phyloP scores from a whole-genome alignment of 331 rosid genomes.

The Acacia concinna region DNA sequence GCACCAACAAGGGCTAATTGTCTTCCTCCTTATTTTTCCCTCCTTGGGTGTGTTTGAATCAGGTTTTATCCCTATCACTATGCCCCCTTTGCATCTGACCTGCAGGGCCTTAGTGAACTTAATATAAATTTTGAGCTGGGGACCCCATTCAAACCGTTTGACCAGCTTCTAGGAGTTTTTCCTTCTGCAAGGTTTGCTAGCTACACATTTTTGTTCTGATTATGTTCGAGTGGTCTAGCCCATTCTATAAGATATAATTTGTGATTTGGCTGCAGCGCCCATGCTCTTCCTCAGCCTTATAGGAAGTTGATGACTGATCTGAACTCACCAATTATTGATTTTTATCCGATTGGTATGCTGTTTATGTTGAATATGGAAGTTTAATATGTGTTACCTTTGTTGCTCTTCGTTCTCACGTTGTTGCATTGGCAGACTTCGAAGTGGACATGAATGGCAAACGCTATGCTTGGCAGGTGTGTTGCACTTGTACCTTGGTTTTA shows the following conservation, averaged over 20 bases:
- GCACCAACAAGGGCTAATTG: not conserved
- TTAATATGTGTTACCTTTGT: not conserved
- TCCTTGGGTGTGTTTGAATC: slow-evolving; percentile 18
- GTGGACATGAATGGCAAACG: slow-evolving; percentile 99
- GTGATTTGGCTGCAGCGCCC: slow-evolving; percentile 61
- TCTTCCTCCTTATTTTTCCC: not conserved
- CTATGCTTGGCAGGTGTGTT: slow-evolving; percentile 90
- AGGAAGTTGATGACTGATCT: slow-evolving; percentile 85
- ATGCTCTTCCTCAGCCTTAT: slow-evolving; percentile 87
- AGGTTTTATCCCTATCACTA: slow-evolving; percentile 99
- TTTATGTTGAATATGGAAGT: not conserved
- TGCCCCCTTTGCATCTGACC: slow-evolving; percentile 99
- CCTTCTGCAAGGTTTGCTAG: slow-evolving; percentile 88
- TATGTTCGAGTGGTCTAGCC: not conserved
- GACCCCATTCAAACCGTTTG: slow-evolving; percentile 89
- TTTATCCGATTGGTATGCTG: slow-evolving; percentile 77
- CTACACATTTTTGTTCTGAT: not conserved
- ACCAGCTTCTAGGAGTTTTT: slow-evolving; percentile 95
- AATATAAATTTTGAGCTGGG: slow-evolving; percentile 69
- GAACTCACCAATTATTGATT: slow-evolving; percentile 82
- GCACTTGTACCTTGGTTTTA: slow-evolving; percentile 8
- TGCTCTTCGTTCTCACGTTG: slow-evolving; percentile 24
- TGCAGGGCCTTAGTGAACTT: slow-evolving; percentile 71
- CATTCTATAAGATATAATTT: slow-evolving; percentile 16
- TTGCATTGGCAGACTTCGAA: slow-evolving; percentile 72